phyloP scores from a whole-genome alignment of 768 basidiomycete genomes.

The Lactarius pseudohatsudake region DNA sequence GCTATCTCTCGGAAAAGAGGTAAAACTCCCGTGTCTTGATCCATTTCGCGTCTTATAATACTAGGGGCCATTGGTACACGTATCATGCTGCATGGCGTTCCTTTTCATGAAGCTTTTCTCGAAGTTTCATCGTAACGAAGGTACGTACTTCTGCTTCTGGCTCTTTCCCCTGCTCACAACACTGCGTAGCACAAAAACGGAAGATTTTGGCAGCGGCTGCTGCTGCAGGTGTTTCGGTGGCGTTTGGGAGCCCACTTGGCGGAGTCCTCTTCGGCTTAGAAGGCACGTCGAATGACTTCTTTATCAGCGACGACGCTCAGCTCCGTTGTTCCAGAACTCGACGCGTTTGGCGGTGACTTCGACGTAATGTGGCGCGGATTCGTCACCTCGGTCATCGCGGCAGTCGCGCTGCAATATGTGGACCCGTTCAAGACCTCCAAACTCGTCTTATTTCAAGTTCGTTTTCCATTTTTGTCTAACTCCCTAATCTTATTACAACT shows the following conservation, averaged over 20 bases:
- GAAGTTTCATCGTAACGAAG: conserved; percentile 77
- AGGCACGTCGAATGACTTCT: conserved; percentile 37
- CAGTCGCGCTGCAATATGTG: conserved; percentile 78
- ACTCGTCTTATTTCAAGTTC: conserved; percentile 74
- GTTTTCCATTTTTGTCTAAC: conserved; percentile 17
- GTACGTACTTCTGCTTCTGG: conserved; percentile 36
- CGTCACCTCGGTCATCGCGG: conserved; percentile 84
- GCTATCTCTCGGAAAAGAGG: conserved; percentile 83
- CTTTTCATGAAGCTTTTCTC: conserved; percentile 64
- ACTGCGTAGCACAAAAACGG: conserved; percentile 64
- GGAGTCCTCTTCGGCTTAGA: conserved; percentile 86
- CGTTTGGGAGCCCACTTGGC: conserved; percentile 84
- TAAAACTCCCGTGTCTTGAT: conserved; percentile 33
- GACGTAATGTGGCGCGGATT: conserved; percentile 88
- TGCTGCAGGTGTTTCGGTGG: conserved; percentile 84
- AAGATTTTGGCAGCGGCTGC: conserved; percentile 81
- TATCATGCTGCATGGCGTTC: conserved; percentile 79
- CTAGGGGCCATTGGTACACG: conserved; percentile 82
- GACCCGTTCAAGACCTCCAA: conserved; percentile 87
- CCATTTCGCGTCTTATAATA: conserved; percentile 5
- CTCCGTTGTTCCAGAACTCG: conserved; percentile 47
- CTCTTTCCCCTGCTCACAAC: neutral
- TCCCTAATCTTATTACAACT: neutral
- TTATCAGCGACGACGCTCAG: conserved; percentile 4
- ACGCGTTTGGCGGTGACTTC: conserved; percentile 66